phyloP scores from a whole-genome alignment of 305 asterid species.

The Fraxinus nigra region DNA sequence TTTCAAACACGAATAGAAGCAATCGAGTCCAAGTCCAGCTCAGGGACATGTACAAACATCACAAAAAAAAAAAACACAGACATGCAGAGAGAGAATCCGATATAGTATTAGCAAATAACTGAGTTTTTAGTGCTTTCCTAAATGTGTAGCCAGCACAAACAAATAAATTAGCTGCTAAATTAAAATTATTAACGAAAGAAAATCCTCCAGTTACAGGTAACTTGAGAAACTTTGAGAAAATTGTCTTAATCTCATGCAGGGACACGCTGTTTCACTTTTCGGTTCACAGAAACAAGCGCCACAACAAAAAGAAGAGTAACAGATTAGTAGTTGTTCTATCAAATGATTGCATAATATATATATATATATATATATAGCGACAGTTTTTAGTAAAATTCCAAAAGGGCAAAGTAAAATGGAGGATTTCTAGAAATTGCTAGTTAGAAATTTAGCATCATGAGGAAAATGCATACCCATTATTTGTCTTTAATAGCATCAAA shows the following conservation, averaged over 20 bases:
- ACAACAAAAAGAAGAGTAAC: neutral
- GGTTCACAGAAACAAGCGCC: neutral
- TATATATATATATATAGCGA: neutral
- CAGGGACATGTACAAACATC: neutral
- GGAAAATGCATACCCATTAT: neutral
- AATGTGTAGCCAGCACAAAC: neutral
- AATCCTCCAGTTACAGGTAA: neutral
- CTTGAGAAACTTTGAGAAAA: neutral
- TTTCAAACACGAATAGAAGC: neutral
- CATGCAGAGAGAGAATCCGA: neutral
- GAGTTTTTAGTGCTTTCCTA: neutral
- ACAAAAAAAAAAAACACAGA: neutral
- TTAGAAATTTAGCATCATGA: neutral
- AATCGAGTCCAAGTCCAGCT: neutral
- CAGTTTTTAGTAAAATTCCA: neutral
- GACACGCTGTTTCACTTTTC: neutral
- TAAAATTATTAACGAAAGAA: neutral
- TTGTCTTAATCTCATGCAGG: neutral
- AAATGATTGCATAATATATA: neutral
- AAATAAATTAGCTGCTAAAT: neutral
- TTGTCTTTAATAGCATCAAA: neutral
- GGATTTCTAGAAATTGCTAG: neutral
- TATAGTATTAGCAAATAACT: neutral
- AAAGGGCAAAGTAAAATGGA: neutral
- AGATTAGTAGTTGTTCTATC: neutral